Base-by-base conservation (phyloP, 495 filamentous ascomycete species). In the Chaetomium tenue region DNA sequence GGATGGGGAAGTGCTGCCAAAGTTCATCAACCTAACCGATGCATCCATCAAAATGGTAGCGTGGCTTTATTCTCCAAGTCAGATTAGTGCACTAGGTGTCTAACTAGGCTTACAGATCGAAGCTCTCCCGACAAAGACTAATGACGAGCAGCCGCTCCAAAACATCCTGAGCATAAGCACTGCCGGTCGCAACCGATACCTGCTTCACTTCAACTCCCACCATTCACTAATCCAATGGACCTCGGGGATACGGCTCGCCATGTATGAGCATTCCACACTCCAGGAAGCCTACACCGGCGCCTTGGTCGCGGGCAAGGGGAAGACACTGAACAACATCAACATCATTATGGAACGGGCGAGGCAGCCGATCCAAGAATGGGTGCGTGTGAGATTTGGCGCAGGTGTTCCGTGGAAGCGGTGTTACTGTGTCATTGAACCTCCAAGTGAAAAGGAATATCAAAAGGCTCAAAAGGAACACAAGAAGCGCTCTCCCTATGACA, bases 271-370 rank as follows among this genome's bases (percentile, higher is more conserved):
- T 69, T 85, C 90, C 0, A 92, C 91, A 3, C 79, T 99, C 12
- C 93, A 97, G 71, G 94, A 99, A 77, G 91, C 93, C 9, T 99
- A 99, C 72, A 98, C 95, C 0, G 94, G 94, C 16, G 91, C 94
- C 37, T 81, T 99, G 53, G 92, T 99, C 71, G 95, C 93, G 0
- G 94, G 93, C 52, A 99, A 97, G 75, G 95, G 92, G 20, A 96
- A 91, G 71, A 71, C 72, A 0, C 77, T 99, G 52, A 96, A 96
- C 76, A 91, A 89, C 67, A 97, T 98, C 71, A 86, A 86, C 56
- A 72, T 86, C 13, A 93, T 99, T 64, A 88, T 97, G 81, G 89
- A 93, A 64, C 86, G 90, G 56, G 82, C 87, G 25, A 85, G 83
- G 55, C 83, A 90, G 58, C 89, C 86, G 58, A 81, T 90, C 54